Conservation (phyloP, 106 monocot genomes). For the Amphibolis antarctica region DNA sequence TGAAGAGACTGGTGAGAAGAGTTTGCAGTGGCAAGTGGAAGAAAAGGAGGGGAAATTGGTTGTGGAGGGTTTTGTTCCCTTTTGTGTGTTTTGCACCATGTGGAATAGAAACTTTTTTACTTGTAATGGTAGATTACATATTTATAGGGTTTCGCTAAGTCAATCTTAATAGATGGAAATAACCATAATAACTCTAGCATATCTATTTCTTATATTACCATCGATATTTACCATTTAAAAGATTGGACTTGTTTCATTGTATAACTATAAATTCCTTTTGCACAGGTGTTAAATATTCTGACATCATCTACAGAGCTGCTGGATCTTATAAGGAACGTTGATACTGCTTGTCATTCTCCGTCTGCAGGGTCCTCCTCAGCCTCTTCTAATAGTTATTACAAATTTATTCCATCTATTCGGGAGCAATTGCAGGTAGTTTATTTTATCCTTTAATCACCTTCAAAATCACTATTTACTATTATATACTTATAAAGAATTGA, state of each 20-base stretch:
- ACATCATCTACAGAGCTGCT: conserved; percentile 50
- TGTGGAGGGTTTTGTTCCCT: no score
- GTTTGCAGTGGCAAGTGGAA: no score
- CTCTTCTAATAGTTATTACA: conserved; percentile 24
- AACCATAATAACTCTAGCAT: no score
- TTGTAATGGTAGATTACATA: no score
- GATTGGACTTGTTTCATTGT: background rate
- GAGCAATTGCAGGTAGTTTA: conserved; percentile 58
- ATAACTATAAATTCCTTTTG: background rate
- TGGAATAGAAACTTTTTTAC: no score
- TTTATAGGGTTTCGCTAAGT: no score
- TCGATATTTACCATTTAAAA: no score
- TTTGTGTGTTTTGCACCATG: no score
- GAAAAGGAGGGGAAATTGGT: no score
- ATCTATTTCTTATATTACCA: no score
- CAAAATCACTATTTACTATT: background rate
- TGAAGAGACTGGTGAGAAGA: no score
- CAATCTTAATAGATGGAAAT: no score
- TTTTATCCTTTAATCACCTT: background rate
- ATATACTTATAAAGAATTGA: background rate
- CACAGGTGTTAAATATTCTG: conserved; percentile 48
- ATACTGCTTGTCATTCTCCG: conserved; percentile 52
- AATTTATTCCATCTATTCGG: conserved; percentile 48
- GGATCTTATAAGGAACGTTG: conserved; percentile 46
- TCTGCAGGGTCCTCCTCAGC: conserved; percentile 24